Conservation (phyloP, 2,329 filamentous ascomycete genomes). For the Aspergillus cejpii region DNA sequence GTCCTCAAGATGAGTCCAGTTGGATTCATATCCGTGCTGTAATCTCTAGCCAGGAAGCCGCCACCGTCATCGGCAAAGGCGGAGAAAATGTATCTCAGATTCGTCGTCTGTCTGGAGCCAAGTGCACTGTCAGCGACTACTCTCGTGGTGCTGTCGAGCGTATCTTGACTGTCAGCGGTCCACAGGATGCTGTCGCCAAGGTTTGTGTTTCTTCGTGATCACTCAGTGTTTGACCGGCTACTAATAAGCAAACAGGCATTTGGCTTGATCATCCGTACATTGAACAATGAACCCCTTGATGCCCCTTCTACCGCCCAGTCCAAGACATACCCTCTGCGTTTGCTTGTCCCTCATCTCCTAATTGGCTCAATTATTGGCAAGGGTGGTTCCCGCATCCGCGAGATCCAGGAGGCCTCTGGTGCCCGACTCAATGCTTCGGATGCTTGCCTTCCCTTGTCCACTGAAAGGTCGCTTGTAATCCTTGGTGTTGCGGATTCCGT, state of each 20-base stretch:
- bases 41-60: constrained; percentile 94
- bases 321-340: constrained; percentile 92
- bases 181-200: constrained; percentile 95
- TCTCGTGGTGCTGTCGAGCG: constrained; percentile 94
- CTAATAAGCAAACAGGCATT: constrained; percentile 60
- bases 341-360: constrained; percentile 91
- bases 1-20: constrained; percentile 76
- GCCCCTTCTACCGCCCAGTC: constrained; percentile 84
- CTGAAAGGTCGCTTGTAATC: constrained; percentile 94
- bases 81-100: constrained; percentile 98
- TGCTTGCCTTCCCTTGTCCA: constrained; percentile 86
- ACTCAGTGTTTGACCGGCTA: constrained; percentile 13
- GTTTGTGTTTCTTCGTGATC: constrained; percentile 46
- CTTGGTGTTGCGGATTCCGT: constrained; percentile 97
- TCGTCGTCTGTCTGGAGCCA: constrained; percentile 86
- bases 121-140: constrained; percentile 98
- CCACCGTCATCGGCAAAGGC: constrained; percentile 96
- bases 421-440: constrained; percentile 95
- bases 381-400: constrained; percentile 87
- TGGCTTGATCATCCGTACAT: constrained; percentile 91
- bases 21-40: constrained; percentile 98
- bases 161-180: constrained; percentile 92
- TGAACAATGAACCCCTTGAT: constrained; percentile 92
- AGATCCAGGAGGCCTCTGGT: constrained; percentile 96
- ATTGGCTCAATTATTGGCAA: constrained; percentile 99